Evolutionary conservation across 2,329 filamentous ascomycete species (phyloP).

Genomic region (Aureobasidium sp.): DNA sequence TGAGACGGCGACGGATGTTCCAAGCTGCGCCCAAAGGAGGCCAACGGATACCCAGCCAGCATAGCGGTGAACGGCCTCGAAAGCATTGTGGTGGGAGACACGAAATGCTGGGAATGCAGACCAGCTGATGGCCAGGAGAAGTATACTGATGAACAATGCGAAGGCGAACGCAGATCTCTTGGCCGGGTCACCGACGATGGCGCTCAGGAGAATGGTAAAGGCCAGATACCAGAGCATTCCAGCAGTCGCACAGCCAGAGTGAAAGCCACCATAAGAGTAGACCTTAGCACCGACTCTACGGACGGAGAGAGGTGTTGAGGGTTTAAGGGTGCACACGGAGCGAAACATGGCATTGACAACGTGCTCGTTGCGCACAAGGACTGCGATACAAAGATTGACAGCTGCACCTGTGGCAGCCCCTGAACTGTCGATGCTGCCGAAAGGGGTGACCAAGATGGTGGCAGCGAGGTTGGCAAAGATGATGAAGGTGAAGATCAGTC

Average conservation of each 20-base stretch:
- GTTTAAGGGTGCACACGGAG: constrained; percentile 28
- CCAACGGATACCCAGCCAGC: constrained; percentile 61
- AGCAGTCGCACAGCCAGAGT: constrained; percentile 32
- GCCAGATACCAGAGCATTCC: constrained; percentile 40
- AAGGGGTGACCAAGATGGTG: not conserved
- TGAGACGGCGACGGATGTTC: constrained; percentile 45
- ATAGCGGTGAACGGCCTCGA: constrained; percentile 66
- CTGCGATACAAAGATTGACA: constrained; percentile 29
- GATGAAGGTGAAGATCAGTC: constrained; percentile 25
- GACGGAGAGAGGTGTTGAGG: constrained; percentile 29
- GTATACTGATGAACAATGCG: constrained; percentile 50
- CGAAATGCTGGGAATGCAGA: constrained; percentile 61
- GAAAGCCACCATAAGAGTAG: constrained; percentile 36
- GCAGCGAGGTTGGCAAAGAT: constrained; percentile 25
- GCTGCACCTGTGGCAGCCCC: constrained; percentile 29
- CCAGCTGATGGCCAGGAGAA: constrained; percentile 54
- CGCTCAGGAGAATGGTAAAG: constrained; percentile 30
- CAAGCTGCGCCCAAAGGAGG: constrained; percentile 58
- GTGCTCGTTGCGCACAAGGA: constrained; percentile 35
- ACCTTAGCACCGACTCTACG: constrained; percentile 34
- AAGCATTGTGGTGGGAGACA: constrained; percentile 57
- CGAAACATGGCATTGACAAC: constrained; percentile 35
- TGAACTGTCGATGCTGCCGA: constrained; percentile 19
- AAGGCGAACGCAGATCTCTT: constrained; percentile 41
- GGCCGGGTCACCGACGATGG: constrained; percentile 21